Base-by-base conservation (phyloP, 257 asterid species). In the Phtheirospermum japonicum region DNA sequence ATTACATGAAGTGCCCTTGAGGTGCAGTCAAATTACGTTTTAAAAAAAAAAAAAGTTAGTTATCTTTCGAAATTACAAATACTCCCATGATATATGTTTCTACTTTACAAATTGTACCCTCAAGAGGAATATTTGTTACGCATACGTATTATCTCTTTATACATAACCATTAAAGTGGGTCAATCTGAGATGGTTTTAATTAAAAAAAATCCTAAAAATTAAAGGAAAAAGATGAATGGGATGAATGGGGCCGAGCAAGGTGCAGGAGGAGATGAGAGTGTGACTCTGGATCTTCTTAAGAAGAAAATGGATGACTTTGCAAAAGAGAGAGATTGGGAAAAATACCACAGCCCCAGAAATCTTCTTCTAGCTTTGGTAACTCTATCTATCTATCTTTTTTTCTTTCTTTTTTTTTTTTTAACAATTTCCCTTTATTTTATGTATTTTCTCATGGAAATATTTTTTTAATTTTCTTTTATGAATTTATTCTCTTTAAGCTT, bases 241-340 rank as follows among this genome's bases (percentile, higher is more conserved):
- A n/a, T n/a, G n/a, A 17, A 9, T 5, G 53, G 26, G 20, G 23
- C 52, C 52, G n/a, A 45, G n/a, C 52, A 45, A 45, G 52, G 20
- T 18, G 52, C 52, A 48, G 42, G 4, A 9, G 42, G 11, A 36
- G 42, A 36, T 6, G 42, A 36, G 7, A 6, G 42, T 6, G 53
- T 48, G 53, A 48, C 53, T 17, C 53, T 48, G 26, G 53, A 48
- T 17, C 53, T 48, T 48, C 53, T 48, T 19, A 48, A 48, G 53
- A 48, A 48, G 28, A 48, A 48, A 48, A 48, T 48, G 53, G 53
- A 48, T 16, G 53, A 48, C 5, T 48, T 48, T 48, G 53, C 53
- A 3, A 48, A 48, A 19, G 53, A 48, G 11, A 48, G 53, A 48
- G 53, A 48, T 10, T 48, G 53, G 53, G 53, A 48, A 48, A 48